Evolutionary conservation across 202 grass and related monocot species (phyloP).

Genomic region (Setaria viridis): DNA sequence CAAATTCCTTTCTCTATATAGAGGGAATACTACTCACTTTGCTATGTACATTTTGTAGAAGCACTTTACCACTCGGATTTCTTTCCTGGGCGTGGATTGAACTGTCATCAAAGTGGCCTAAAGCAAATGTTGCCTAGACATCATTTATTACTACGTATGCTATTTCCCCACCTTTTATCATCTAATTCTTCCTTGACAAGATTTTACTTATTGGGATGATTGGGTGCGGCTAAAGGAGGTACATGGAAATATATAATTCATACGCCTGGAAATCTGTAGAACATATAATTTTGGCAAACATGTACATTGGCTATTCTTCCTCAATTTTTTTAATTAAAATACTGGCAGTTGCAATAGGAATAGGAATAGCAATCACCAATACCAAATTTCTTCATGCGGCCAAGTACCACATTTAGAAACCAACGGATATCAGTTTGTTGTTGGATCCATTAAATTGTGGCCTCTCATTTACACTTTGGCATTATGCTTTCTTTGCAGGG

Average conservation of each 20-base stretch:
- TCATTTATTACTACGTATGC: constrained; percentile 21
- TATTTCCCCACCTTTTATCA: constrained; percentile 13
- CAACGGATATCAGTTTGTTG: neutral
- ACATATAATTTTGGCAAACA: constrained; percentile 99
- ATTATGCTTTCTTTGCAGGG: constrained; percentile 65
- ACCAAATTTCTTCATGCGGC: neutral
- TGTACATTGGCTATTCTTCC: constrained; percentile 54
- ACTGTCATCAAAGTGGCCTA: constrained; percentile 95
- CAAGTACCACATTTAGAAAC: neutral
- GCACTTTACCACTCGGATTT: constrained; percentile 93
- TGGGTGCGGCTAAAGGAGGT: constrained; percentile 96
- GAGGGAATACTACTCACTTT: constrained; percentile 43
- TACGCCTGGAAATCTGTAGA: constrained; percentile 93
- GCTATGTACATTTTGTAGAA: constrained; percentile 59
- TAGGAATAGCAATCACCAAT: neutral
- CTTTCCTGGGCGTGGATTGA: constrained; percentile 99
- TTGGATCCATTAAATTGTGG: constrained; percentile 27
- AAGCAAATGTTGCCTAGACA: constrained; percentile 76
- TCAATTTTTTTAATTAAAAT: neutral
- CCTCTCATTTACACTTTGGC: constrained; percentile 39
- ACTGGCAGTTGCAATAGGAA: neutral
- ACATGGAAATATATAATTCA: constrained; percentile 80
- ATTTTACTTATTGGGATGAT: constrained; percentile 99
- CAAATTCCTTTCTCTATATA: constrained; percentile 8
- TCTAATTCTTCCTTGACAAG: constrained; percentile 78